Evolutionary conservation across 768 basidiomycete species (phyloP).

Genomic region (Boletus tomentosulus): DNA sequence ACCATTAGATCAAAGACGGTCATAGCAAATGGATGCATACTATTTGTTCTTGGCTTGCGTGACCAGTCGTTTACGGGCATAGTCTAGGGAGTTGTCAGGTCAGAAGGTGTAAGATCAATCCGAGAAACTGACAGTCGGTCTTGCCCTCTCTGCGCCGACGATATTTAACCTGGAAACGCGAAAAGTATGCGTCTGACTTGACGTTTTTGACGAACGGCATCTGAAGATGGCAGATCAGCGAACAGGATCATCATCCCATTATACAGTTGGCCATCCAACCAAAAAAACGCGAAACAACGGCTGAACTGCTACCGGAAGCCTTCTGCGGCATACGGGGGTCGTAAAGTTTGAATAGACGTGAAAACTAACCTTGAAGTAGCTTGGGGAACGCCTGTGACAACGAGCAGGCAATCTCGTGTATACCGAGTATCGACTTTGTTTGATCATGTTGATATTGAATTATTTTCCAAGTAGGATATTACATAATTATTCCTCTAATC

Average conservation of each 20-base stretch:
- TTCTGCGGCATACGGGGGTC: neutral
- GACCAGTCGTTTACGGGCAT: constrained; percentile 95
- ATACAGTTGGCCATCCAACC: constrained; percentile 30
- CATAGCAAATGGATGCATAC: constrained; percentile 37
- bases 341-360: neutral
- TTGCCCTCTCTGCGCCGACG: constrained; percentile 96
- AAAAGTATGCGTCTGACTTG: constrained; percentile 97
- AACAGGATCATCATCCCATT: constrained; percentile 25
- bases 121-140: constrained; percentile 76
- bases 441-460: constrained; percentile 27
- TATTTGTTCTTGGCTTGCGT: constrained; percentile 99
- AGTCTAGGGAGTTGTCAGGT: constrained; percentile 53
- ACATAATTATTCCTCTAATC: constrained; percentile 7
- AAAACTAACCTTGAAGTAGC: constrained; percentile 39
- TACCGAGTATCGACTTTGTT: constrained; percentile 18
- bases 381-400: constrained; percentile 30
- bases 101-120: neutral
- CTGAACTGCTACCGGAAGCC: neutral
- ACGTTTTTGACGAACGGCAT: constrained; percentile 98
- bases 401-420: constrained; percentile 16
- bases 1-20: constrained; percentile 5
- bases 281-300: constrained; percentile 1
- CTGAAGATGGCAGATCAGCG: constrained; percentile 29
- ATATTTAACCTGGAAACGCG: constrained; percentile 98
- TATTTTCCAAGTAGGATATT: constrained; percentile 3